Evolutionary conservation across 2,329 filamentous ascomycete genomes (phyloP).

Genomic region (Colletotrichum gloeosporioides): DNA sequence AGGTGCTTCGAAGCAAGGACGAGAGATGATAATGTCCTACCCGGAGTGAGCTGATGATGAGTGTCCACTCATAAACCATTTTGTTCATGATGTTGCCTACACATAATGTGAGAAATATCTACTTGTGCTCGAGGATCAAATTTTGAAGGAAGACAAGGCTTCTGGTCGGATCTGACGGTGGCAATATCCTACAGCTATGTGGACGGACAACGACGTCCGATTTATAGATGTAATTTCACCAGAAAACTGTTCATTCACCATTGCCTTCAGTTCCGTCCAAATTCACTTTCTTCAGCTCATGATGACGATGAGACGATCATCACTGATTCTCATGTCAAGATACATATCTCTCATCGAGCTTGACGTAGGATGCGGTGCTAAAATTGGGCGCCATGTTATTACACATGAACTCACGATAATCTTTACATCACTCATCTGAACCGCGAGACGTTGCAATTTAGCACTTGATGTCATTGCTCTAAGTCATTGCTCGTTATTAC

Average conservation of each 20-base stretch:
- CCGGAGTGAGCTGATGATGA: not conserved
- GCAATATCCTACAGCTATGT: not conserved
- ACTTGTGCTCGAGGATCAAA: not conserved
- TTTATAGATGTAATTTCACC: not conserved
- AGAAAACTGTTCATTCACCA: fast-evolving
- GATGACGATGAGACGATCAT: not conserved
- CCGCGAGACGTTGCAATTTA: not conserved
- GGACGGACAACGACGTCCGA: not conserved
- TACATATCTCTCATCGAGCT: not conserved
- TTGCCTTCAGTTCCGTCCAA: fast-evolving
- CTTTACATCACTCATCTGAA: not conserved
- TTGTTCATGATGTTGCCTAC: not conserved
- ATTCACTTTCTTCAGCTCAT: not conserved
- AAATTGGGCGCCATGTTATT: not conserved
- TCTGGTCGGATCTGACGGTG: not conserved
- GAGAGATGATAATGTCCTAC: not conserved
- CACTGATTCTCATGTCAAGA: not conserved
- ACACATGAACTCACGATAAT: not conserved
- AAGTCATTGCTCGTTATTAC: conserved; percentile 19
- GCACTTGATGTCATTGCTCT: not conserved
- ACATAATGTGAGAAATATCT: not conserved
- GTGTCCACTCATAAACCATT: not conserved
- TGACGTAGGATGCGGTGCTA: not conserved
- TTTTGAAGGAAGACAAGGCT: not conserved
- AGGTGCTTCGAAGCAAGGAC: not conserved